Evolutionary conservation across 176 grass and related monocot species (phyloP), one percentile per base, ranked within the genome.

Genomic region (Hsuehochloa calcarea): DNA sequence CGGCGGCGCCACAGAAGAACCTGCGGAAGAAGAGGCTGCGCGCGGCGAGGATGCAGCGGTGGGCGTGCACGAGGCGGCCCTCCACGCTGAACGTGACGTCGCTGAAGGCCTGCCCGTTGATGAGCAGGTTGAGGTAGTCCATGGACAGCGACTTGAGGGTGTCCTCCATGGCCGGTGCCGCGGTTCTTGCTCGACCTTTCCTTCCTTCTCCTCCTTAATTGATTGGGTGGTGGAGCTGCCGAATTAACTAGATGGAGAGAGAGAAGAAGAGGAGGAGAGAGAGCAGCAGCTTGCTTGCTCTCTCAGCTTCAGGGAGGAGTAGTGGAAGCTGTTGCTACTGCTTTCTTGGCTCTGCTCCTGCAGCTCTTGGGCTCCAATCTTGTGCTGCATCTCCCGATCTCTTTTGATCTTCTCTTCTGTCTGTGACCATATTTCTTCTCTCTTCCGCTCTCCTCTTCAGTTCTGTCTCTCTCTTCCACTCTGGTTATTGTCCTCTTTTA

Each of bases 51-150:
- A 99, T 96, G 93, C 97, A 96, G 74, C 97, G 97, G 86, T 99
- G 97, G 14, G 97, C 97, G 81, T 99, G 97, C 65, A 99, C 97
- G 0, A 94, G 91, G 2, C 97, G 91, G 59, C 97, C 97, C 70
- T 99, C 97, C 4, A 99, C 93, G 80, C 85, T 96, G 93, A 99
- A 99, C 20, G 97, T 90, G 2, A 96, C 97, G 74, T 99, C 97
- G 72, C 97, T 99, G 91, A 99, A 99, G 77, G 97, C 97, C 90
- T 96, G 97, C 6, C 97, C 93, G 80, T 99, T 99, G 70, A 99
- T 99, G 75, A 99, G 88, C 55, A 99, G 84, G 92, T 99, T 99
- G 4, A 99, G 92, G 88, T 99, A 99, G 90, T 99, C 97, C 72
- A 96, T 85, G 51, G 97, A 99, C 39, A 99, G 90, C 74, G 89